Conservation (phyloP, 306 rosid species). For the Hippophae gyantsensis region DNA sequence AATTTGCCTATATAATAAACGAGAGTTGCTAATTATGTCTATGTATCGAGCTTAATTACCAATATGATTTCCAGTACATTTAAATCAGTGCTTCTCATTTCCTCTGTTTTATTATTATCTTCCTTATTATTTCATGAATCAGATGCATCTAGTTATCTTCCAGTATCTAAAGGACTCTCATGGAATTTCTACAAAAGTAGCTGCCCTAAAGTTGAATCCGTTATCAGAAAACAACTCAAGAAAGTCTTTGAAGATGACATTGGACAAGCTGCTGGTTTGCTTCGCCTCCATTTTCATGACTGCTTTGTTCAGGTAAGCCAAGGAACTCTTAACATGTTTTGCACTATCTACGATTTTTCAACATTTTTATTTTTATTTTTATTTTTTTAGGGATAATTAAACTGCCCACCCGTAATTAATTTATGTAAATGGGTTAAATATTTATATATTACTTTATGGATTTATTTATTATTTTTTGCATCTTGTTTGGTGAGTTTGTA, state of each 20-base stretch:
- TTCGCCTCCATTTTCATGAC: slow-evolving; percentile 67
- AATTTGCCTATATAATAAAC: too few relatives aligned
- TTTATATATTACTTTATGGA: too few relatives aligned
- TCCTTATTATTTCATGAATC: too few relatives aligned
- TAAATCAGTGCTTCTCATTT: too few relatives aligned
- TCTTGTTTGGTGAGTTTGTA: too few relatives aligned
- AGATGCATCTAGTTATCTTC: not conserved
- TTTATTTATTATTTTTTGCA: too few relatives aligned
- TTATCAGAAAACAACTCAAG: slow-evolving; percentile 43
- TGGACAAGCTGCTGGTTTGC: slow-evolving; percentile 69
- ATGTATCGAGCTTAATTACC: too few relatives aligned
- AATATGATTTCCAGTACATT: too few relatives aligned
- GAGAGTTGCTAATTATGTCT: too few relatives aligned
- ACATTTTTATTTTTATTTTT: not conserved
- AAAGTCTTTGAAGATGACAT: slow-evolving; percentile 41
- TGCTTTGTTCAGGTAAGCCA: slow-evolving; percentile 63
- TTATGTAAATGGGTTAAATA: too few relatives aligned
- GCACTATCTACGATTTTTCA: not conserved
- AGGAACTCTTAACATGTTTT: too few relatives aligned
- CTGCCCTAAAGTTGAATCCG: slow-evolving; percentile 43
- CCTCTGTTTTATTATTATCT: too few relatives aligned
- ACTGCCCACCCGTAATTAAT: not conserved
- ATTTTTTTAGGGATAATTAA: not conserved
- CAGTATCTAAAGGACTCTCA: slow-evolving; percentile 35
- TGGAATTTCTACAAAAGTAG: slow-evolving; percentile 33